Evolutionary conservation across 1,284 basidiomycete genomes (phyloP), one percentile per base, ranked within the genome.

Genomic region (Leccinum angustisporum): DNA sequence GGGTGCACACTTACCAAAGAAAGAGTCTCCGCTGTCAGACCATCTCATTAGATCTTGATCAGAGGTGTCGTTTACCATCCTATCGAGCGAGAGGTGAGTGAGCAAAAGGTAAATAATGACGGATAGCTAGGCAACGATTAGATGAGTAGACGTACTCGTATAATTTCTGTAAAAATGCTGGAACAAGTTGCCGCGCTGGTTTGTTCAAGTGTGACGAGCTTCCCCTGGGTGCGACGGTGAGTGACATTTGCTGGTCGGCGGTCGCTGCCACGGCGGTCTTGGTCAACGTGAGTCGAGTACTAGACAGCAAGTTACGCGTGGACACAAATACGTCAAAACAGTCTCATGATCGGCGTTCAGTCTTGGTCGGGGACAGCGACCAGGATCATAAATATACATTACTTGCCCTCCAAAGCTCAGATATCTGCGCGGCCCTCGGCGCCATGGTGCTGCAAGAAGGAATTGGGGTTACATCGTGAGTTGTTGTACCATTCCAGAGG

Each of bases 91-190:
- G 54, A 57, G 63, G 40, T 40, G 59, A 54, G 18, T 43, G 34
- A 6, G 6, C 3, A 31, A 51, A 60, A 62, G 61, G 61, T 58
- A 21, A 48, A 54, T 16, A 38, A 65, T 65, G 27, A 58, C 57
- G 62, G 65, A 16, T 14, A 58, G 43, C 48, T 53, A 1, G 43
- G 5, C 31, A 18, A 38, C 65, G 70, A 72, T 75, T 58, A 70
- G 74, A 76, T 68, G 63, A 54, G 54, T 51, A 40, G 16, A 63
- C 86, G 65, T 60, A 95, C 94, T 91, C 91, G 78, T 90, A 95
- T 38, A 98, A 83, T 77, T 98, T 98, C 78, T 95, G 94, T 16
- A 97, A 81, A 72, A 98, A 98, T 0, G 93, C 91, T 0, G 94
- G 93, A 2, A 94, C 83, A 13, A 81, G 78, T 68, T 85, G 84